Evolutionary conservation across 176 grass and related monocot species (phyloP), one percentile per base, ranked within the genome.

Genomic region (Hyparrhenia diplandra): DNA sequence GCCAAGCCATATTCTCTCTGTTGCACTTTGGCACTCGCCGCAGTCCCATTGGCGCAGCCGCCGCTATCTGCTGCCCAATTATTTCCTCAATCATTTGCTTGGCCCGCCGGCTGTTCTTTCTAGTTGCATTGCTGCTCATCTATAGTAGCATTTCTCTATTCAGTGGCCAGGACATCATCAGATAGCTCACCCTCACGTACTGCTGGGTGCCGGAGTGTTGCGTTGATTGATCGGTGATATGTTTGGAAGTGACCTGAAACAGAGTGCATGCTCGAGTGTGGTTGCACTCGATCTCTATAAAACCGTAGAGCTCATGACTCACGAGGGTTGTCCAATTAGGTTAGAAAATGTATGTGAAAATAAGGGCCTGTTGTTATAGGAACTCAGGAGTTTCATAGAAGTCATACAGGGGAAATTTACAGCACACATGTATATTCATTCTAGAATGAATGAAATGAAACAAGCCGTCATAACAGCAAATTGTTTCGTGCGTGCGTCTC

Each of bases 1-100:
- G 68, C n/a, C 28, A 41, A 28, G 46, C 69, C 31, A 49, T 89
- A 24, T 34, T 34, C 70, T 51, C 76, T 88, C 76, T 75, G 76
- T 89, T 85, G 87, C 87, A 34, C 81, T 84, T 88, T 75, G 75
- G 69, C 86, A 79, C 81, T 61, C 47, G 86, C 62, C 69, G 6
- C 31, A 2, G 69, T 16, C 23, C 24, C 2, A 84, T 83, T 55
- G 80, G 86, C 43, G 34, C 29, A 51, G 64, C 71, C 17, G 60
- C 62, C 40, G 36, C 57, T 76, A 36, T 30, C 51, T 18, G 34
- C 65, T 43, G 20, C 20, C 68, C 57, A 57, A 73, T 78, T 79
- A 67, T 88, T 77, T 73, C 55, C 8, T 45, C 73, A 78, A 83
- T 83, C 80, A 65, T 78, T 76, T 73, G 34, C 66, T 64, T 52